Conservation (phyloP, 805 yeast genomes). For the Cyberlindnera sargentensis region DNA sequence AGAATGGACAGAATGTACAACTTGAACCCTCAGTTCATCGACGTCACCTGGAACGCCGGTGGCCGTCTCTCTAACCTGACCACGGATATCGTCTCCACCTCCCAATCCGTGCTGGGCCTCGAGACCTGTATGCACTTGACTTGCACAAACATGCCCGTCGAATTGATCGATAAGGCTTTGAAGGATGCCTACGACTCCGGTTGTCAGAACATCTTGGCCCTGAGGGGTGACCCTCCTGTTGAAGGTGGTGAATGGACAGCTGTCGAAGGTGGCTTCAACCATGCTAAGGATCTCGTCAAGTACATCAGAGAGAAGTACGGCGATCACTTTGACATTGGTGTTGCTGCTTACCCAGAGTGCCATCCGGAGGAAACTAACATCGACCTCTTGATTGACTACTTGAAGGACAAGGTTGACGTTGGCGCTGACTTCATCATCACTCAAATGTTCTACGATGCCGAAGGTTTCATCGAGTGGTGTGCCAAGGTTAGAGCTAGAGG, state of each 20-base stretch:
- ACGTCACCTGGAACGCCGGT: slow-evolving; percentile 98
- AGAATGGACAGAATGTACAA: slow-evolving; percentile 97
- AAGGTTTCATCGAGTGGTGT: slow-evolving; percentile 81
- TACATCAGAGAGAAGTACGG: slow-evolving; percentile 77
- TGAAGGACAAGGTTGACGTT: slow-evolving; percentile 85
- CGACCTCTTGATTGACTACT: slow-evolving; percentile 45
- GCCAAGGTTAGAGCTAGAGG: slow-evolving; percentile 60
- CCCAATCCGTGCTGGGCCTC: slow-evolving; percentile 83
- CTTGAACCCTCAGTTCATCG: slow-evolving; percentile 84
- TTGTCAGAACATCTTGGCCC: slow-evolving; percentile 89
- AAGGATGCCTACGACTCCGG: slow-evolving; percentile 83
- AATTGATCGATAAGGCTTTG: slow-evolving; percentile 77
- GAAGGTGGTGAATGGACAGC: slow-evolving; percentile 42
- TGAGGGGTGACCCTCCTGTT: slow-evolving; percentile 96
- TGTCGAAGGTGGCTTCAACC: slow-evolving; percentile 69
- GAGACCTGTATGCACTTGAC: slow-evolving; percentile 98
- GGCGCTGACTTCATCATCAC: slow-evolving; percentile 94
- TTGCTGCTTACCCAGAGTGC: slow-evolving; percentile 97
- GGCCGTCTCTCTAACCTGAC: slow-evolving; percentile 80
- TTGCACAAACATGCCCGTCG: slow-evolving; percentile 88
- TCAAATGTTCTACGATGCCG: slow-evolving; percentile 95
- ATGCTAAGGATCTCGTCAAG: slow-evolving; percentile 79
- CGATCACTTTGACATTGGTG: slow-evolving; percentile 87
- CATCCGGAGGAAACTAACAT: slow-evolving; percentile 76
- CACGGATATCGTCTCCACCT: slow-evolving; percentile 84